These are phyloP conservation scores for Jamesozyma jinghongensis DNA, from an alignment of 805 yeast genomes.

Conservation along the genomic window DNA sequence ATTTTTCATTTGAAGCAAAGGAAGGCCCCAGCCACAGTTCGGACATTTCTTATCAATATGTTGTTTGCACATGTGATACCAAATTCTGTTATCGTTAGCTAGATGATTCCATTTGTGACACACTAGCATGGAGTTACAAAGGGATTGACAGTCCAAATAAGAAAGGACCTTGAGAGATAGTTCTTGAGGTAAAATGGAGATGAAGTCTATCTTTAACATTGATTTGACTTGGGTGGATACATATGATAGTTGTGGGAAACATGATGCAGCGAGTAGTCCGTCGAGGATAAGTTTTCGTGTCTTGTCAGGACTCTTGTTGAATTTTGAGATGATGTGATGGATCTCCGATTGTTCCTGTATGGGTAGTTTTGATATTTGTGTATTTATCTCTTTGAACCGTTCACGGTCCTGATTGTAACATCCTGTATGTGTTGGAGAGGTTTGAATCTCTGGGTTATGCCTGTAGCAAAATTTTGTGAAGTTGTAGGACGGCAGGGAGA, in stretches of 20 bases:
- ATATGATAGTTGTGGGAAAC: conserved; percentile 89
- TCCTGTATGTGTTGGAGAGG: conserved; percentile 29
- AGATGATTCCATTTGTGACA: conserved; percentile 75
- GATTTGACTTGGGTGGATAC: conserved; percentile 71
- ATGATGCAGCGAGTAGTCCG: conserved; percentile 81
- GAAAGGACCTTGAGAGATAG: conserved; percentile 76
- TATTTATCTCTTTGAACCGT: conserved; percentile 24
- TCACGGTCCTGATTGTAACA: conserved; percentile 24
- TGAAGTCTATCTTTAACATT: conserved; percentile 80
- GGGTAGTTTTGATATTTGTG: conserved; percentile 38
- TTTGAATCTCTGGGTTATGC: conserved; percentile 81
- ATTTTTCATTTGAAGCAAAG: conserved; percentile 75
- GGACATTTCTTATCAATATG: conserved; percentile 97
- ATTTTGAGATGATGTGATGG: conserved; percentile 74
- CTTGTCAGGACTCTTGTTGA: conserved; percentile 58
- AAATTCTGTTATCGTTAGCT: conserved; percentile 94
- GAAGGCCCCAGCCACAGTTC: conserved; percentile 98
- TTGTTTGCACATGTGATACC: conserved; percentile 98
- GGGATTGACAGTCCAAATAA: conserved; percentile 85
- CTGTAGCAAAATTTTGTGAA: conserved; percentile 76
- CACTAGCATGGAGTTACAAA: conserved; percentile 91
- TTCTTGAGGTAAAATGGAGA: conserved; percentile 78
- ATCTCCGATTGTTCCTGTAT: conserved; percentile 63
- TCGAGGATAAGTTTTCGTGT: conserved; percentile 70
- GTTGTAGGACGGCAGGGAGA: conserved; percentile 33